Evolutionary conservation across 306 rosid genomes (phyloP).

Genomic region (Trifolium dubium): DNA sequence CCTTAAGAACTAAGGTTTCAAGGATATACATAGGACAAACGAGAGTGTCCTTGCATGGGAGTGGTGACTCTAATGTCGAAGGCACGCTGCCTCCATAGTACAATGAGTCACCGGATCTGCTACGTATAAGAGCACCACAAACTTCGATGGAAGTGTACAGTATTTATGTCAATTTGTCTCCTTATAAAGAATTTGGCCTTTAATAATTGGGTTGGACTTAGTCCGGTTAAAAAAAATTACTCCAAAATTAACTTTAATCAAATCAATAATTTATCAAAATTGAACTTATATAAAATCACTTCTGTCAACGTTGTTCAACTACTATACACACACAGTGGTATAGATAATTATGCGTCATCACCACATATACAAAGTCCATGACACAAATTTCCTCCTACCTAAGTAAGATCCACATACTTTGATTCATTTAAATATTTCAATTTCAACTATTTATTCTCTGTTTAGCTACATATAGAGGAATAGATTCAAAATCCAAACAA

Average conservation of each 20-base stretch:
- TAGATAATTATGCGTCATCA: neutral
- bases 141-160: no score
- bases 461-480: neutral
- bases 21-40: no score
- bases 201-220: no score
- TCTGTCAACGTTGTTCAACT: neutral
- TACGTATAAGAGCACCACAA: no score
- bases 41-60: no score
- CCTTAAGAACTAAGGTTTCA: no score
- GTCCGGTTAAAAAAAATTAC: no score
- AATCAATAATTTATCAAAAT: neutral
- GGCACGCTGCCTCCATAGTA: no score
- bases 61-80: no score
- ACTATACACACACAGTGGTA: neutral
- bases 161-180: no score
- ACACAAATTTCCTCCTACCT: neutral
- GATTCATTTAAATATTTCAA: neutral
- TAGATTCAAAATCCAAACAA: constrained; percentile 1
- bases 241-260: neutral
- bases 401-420: neutral
- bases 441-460: neutral
- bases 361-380: neutral
- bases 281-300: neutral
- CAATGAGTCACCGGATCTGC: no score
- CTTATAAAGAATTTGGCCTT: no score